Evolutionary conservation across 2,329 filamentous ascomycete species (phyloP).

Genomic region (Chrysoporthe cubensis): DNA sequence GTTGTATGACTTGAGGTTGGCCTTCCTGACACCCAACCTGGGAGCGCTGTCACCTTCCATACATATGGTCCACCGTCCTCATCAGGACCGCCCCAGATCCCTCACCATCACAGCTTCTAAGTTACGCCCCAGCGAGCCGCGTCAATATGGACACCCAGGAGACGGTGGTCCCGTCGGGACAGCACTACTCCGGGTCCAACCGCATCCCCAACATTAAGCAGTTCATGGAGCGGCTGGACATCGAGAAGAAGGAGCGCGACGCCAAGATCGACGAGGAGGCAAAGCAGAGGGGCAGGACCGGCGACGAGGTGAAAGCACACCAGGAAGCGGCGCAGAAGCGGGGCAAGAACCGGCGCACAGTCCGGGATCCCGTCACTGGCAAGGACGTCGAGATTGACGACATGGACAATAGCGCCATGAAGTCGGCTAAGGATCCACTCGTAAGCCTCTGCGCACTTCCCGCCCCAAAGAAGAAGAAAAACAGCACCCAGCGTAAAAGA

Average conservation of each 20-base stretch:
- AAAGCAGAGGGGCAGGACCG: slow-evolving; percentile 41
- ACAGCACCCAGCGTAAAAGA: not conserved
- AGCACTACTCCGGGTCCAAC: slow-evolving; percentile 82
- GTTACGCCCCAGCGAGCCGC: not conserved
- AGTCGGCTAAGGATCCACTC: slow-evolving; percentile 72
- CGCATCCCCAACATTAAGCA: slow-evolving; percentile 86
- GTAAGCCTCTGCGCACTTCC: slow-evolving; percentile 45
- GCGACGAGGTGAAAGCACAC: slow-evolving; percentile 21
- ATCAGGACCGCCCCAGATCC: not conserved
- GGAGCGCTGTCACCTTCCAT: too few species aligned
- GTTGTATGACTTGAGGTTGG: not conserved
- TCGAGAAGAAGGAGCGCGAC: slow-evolving; percentile 77
- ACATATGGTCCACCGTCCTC: too few species aligned
- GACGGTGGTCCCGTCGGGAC: slow-evolving; percentile 50
- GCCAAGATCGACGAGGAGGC: slow-evolving; percentile 66
- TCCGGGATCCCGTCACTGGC: slow-evolving; percentile 88
- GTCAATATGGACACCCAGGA: slow-evolving; percentile 45
- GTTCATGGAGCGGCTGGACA: slow-evolving; percentile 79
- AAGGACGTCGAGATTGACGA: slow-evolving; percentile 84
- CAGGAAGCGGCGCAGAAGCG: slow-evolving; percentile 44
- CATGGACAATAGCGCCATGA: slow-evolving; percentile 62
- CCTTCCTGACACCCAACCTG: not conserved
- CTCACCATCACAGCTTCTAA: not conserved
- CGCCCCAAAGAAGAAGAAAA: not conserved
- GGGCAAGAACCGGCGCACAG: slow-evolving; percentile 63